Conservation (phyloP, 805 yeast species). For the Helenozyma baotianmanensis region DNA sequence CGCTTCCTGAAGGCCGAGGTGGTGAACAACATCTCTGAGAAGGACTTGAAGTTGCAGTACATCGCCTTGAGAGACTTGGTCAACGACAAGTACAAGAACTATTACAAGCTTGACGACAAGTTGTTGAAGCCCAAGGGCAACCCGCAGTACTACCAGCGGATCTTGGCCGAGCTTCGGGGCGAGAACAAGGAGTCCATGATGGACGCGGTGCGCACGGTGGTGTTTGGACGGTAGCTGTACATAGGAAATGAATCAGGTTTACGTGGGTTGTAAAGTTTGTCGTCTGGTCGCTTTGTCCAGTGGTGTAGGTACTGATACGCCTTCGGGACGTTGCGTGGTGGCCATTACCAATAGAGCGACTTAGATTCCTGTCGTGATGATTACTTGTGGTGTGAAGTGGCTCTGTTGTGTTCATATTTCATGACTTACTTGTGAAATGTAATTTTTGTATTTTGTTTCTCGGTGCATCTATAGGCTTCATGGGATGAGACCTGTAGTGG, state of each 20-base stretch:
- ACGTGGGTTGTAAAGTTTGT: too few relatives aligned
- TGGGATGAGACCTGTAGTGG: too few relatives aligned
- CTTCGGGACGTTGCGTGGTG: too few relatives aligned
- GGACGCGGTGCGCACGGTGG: constrained; percentile 67
- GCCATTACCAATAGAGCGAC: too few relatives aligned
- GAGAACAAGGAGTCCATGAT: constrained; percentile 62
- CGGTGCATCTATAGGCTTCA: too few relatives aligned
- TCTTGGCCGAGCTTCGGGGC: constrained; percentile 66
- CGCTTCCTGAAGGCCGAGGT: constrained; percentile 34
- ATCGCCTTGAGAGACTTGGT: constrained; percentile 52
- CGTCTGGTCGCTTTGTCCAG: too few relatives aligned
- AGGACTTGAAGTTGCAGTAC: constrained; percentile 54
- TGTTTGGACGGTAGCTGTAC: constrained; percentile 59
- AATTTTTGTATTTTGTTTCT: too few relatives aligned
- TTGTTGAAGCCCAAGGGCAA: constrained; percentile 79
- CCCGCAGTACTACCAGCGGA: constrained; percentile 69
- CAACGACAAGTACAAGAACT: constrained; percentile 57
- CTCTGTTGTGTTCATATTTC: too few relatives aligned
- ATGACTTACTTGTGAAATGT: too few relatives aligned
- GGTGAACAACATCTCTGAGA: constrained; percentile 39
- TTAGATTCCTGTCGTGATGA: too few relatives aligned
- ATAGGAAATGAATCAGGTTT: neutral
- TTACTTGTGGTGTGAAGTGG: too few relatives aligned
- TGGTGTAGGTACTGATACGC: too few relatives aligned
- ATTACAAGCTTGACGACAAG: constrained; percentile 62